Base-by-base conservation (phyloP, 345 rosid genomes). In the Linum trigynum region DNA sequence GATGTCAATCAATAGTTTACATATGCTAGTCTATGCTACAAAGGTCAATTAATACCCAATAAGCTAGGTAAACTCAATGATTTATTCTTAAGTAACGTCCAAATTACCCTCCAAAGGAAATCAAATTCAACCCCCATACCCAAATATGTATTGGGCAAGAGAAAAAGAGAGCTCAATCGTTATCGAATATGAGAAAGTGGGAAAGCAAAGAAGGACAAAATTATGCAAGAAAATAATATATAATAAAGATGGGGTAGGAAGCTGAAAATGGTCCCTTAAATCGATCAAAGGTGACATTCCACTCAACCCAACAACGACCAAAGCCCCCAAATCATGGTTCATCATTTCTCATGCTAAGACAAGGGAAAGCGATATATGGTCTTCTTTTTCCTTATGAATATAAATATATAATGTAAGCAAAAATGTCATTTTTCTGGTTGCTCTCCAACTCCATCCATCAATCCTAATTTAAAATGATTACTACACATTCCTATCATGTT, bases 221-320 rank as follows among this genome's bases (percentile, higher is more conserved):
- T 3, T 50, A 15, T 50, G 6, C 9, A 59, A 36, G 35, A 43
- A 55, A 5, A 60, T 8, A 16, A 36, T 36, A 3, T 23, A 12
- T 38, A 12, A 55, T 42, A 3, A 5, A 39, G 23, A 4, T 55
- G 61, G 41, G 17, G 32, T 23, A 7, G 39, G 36, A n/a, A 16
- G 55, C 12, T 55, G 36, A 64, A 67, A 71, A 57, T 16, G 68
- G 77, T 69, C 68, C 77, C 72, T 65, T 6, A n/a, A 61, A 72
- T 69, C 58, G 56, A 55, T 42, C 48, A 40, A 42, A 56, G 32
- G 32, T 62, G 81, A 72, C 72, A 56, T 40, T 32, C 72, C n/a
- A 75, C 71, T 71, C 16, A 65, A 57, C 72, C 45, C 7, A 3
- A 61, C 67, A 66, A 59, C 36, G 38, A 67, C 63, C 4, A 1